Conservation (phyloP, 352 stramenopile species). For the Phytophthora syringae region DNA sequence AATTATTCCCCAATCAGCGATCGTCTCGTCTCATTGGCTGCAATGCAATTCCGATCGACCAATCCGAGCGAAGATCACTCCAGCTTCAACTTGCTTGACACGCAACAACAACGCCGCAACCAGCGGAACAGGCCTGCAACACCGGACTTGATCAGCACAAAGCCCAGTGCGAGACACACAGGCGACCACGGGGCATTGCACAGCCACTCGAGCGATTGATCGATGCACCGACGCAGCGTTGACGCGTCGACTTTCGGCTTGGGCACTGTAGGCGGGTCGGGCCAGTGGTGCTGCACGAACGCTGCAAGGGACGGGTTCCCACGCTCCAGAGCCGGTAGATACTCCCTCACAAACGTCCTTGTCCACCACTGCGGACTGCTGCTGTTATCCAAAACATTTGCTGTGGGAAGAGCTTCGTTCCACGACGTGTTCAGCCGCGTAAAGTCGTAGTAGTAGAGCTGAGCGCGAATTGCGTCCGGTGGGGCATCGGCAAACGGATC, state of each 20-base stretch:
- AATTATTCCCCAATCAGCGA: slow-evolving; percentile 23
- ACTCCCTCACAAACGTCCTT: slow-evolving; percentile 45
- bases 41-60: slow-evolving; percentile 11
- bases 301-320: slow-evolving; percentile 48
- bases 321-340: slow-evolving; percentile 49
- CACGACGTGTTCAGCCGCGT: slow-evolving; percentile 75
- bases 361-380: slow-evolving; percentile 53
- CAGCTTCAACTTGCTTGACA: slow-evolving; percentile 34
- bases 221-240: slow-evolving; percentile 1
- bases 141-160: slow-evolving; percentile 16
- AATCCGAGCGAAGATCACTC: slow-evolving; percentile 25
- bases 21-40: slow-evolving; percentile 12
- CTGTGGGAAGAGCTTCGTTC: slow-evolving; percentile 42
- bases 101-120: not conserved
- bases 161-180: slow-evolving; percentile 14
- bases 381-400: slow-evolving; percentile 34
- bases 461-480: slow-evolving; percentile 58
- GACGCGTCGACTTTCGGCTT: slow-evolving; percentile 4
- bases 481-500: slow-evolving; percentile 54
- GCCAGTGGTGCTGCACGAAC: slow-evolving; percentile 55
- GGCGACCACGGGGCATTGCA: slow-evolving; percentile 25
- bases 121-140: slow-evolving; percentile 16
- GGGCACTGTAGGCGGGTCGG: not conserved
- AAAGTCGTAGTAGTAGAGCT: slow-evolving; percentile 91
- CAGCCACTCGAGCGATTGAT: slow-evolving; percentile 17